Evolutionary conservation across 441 rosid species (phyloP).

Genomic region (Brassica hybrid): DNA sequence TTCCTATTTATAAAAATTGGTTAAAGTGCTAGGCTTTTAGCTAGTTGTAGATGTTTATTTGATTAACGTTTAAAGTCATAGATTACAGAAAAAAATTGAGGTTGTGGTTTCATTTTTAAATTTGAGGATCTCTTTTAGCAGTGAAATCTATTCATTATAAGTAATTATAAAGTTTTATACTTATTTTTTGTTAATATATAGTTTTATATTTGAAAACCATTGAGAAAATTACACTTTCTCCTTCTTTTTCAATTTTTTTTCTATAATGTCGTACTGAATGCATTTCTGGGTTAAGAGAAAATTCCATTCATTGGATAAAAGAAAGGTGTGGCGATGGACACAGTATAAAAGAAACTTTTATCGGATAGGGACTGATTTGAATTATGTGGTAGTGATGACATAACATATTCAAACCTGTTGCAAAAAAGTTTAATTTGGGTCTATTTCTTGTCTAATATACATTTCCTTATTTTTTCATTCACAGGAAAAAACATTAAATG

Average conservation of each 20-base stretch:
- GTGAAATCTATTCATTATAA: constrained; percentile 1
- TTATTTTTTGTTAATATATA: not conserved
- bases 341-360: constrained; percentile 7
- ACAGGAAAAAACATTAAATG: constrained; percentile 39
- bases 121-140: not conserved
- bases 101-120: not conserved
- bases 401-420: constrained; percentile 25
- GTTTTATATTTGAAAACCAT: not conserved
- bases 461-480: constrained; percentile 22
- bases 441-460: constrained; percentile 21
- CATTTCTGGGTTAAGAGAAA: constrained; percentile 2
- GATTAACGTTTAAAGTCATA: not conserved
- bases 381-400: constrained; percentile 36
- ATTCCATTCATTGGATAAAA: constrained; percentile 21
- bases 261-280: not conserved
- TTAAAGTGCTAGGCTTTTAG: constrained; percentile 3
- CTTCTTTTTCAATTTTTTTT: not conserved
- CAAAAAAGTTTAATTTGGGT: constrained; percentile 16
- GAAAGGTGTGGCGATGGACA: constrained; percentile 13
- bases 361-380: constrained; percentile 10
- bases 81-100: not conserved
- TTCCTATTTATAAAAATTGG: not conserved
- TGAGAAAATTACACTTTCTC: not conserved
- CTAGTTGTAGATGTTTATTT: not conserved
- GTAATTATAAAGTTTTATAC: not conserved